Evolutionary conservation across 2,329 filamentous ascomycete genomes (phyloP), one percentile per base, ranked within the genome.

Genomic region (Fusarium pilosicola): DNA sequence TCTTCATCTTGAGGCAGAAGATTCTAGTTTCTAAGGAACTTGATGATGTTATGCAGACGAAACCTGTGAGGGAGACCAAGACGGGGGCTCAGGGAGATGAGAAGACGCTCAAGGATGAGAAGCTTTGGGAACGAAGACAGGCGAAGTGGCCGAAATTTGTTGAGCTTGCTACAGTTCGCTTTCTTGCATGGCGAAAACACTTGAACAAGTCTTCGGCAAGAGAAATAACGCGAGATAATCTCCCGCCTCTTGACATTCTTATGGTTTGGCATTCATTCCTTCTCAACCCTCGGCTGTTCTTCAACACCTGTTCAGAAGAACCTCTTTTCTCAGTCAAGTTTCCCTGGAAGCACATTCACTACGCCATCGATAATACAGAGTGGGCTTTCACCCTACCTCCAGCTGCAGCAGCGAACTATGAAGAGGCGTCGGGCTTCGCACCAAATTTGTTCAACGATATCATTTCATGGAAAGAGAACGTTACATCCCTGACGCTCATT

Each of bases 1-100:
- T 92, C 58, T 85, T 87, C 44, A 84, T 86, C 42, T 80, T 92
- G n/a, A 85, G 86, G n/a, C 68, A 74, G 13, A 68, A 62, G 1
- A 64, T 80, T 4, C 45, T 80, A 6, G 58, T 68, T 1, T 79
- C 79, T 2, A 49, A 44, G 12, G 63, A 65, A 0, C 30, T 80
- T 1, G 77, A 75, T n/a, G 44, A 41, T 22, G 65, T 64, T 12
- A 70, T 78, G 54, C 65, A 30, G 12, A 78, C 73, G 32, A 52
- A 46, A 9, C 78, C 65, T 34, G 15, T 34, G 0, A 74, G 71
- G 11, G 62, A 57, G 51, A 64, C 22, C 6, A 79, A 75, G 39
- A 72, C 65, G 1, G 74, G 73, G 0, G 2, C 9, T 6, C 41
- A 57, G 1, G 76, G 76, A 9, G 77, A 78, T 28, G 68, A 46